Base-by-base conservation (phyloP, 202 grass and related monocot species). In the Dendrocalamus latiflorus region DNA sequence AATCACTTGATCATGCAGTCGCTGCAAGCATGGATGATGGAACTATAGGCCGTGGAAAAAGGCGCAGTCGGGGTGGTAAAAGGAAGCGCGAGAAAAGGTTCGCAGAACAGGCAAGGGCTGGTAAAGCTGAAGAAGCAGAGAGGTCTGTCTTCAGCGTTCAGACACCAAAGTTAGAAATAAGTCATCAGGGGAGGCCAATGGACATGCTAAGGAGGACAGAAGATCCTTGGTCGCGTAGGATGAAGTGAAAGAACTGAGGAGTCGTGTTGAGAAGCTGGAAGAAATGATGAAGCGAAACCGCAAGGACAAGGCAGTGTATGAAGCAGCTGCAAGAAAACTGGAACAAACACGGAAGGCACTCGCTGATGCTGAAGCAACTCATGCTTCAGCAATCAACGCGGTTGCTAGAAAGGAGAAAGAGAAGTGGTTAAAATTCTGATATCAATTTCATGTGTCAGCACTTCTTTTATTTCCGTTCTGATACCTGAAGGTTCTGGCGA, bases 391-490 rank as follows among this genome's bases (percentile, higher is more conserved):
- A 45, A 91, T 75, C 11, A 93, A 42, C 38, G 92, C 90, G 0
- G 87, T 98, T 70, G 17, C 78, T 39, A 93, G 80, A 17, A 98
- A 94, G 76, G 95, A 98, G 60, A 95, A 91, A 77, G 92, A 94
- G 87, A 98, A 88, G 70, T 98, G 95, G 95, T 76, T 98, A 41
- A 98, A 98, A 85, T 98, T 98, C 73, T 98, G 84, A 97, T 57
- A 7, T 22, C 78, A 53, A 9, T 22, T 70, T 76, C 34, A 12
- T 75, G 67, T 22, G 60, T 37, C 72, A 14, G 2, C 30, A 18
- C 11, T 30, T 21, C 9, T 22, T 66, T 14, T 47, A 25, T 81
- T 0, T n/a, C 17, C 49, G 1, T 82, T 49, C 10, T 62, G 20
- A 16, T 10, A 21, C 20, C 38, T 68, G 10, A 68, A 28, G 64